These are phyloP conservation scores for Chalciporus piperatus DNA, from an alignment of 768 basidiomycete species.

Conservation along the genomic window DNA sequence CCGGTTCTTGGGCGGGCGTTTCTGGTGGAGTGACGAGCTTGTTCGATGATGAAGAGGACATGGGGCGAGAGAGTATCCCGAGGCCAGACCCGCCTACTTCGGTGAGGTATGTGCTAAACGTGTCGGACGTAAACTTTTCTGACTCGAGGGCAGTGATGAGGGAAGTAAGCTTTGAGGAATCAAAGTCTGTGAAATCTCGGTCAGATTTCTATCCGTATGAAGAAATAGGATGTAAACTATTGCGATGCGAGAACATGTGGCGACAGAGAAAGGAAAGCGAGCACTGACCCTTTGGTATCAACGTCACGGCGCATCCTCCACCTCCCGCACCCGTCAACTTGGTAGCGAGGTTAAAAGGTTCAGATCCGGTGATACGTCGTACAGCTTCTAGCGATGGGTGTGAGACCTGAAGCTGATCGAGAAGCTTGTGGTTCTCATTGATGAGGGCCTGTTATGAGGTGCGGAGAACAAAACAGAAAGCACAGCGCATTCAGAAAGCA, in stretches of 20 bases:
- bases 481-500: neutral
- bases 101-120: constrained; percentile 66
- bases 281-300: constrained; percentile 85
- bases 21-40: constrained; percentile 30
- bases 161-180: constrained; percentile 51
- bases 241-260: neutral
- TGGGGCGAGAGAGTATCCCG: constrained; percentile 71
- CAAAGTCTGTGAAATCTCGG: constrained; percentile 54
- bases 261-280: neutral
- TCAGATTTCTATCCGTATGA: neutral
- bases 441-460: constrained; percentile 60
- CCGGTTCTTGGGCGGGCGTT: constrained; percentile 6
- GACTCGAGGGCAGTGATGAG: constrained; percentile 55
- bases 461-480: neutral
- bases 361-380: constrained; percentile 58
- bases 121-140: constrained; percentile 32
- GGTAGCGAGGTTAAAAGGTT: constrained; percentile 74
- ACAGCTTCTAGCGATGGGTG: constrained; percentile 87
- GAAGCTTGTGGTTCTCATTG: constrained; percentile 83
- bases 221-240: neutral
- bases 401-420: constrained; percentile 85
- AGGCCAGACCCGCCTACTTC: constrained; percentile 92
- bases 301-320: constrained; percentile 95
- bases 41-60: constrained; percentile 3
- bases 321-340: constrained; percentile 98